Base-by-base conservation (phyloP, 1,284 basidiomycete species). In the Agroathelia rolfsii region DNA sequence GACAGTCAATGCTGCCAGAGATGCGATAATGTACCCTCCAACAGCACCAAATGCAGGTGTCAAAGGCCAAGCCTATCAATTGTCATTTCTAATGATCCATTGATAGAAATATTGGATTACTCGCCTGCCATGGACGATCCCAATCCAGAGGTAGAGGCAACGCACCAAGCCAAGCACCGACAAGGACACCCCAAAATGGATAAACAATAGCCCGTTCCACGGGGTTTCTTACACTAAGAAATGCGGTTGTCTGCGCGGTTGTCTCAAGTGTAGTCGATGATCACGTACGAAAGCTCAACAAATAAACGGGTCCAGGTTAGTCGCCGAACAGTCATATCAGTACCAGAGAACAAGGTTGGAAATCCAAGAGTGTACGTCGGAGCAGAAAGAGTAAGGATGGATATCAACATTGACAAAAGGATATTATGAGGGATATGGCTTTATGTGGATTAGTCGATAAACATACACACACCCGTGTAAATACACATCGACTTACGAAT, bases 51-150 rank as follows among this genome's bases (percentile, higher is more conserved):
- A 78, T 10, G 72, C 69, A 4, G 81, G 72, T 1, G 80, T 77
- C 41, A 89, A 59, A n/a, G 86, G 86, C 73, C 80, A 90, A 8
- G 76, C 70, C 82, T 87, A 33, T 28, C 15, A 27, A 38, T n/a
- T 26, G 21, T 36, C 13, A 24, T 30, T 32, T 15, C 24, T 16
- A 25, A 33, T 22, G 22, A 17, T n/a, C 23, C 5, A 27, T 33
- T 23, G 17, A 35, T 28, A 31, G 28, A 22, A 16, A 12, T 21
- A 21, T 30, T 15, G 9, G 27, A 24, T 21, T 30, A 53, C 72
- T 37, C 35, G 86, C 88, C 78, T 95, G 92, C 90, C 90, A 95
- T 7, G 89, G 86, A 30, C 88, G 68, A 51, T 92, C 90, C 92
- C 92, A 96, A 55, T 96, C 92, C 6, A 96, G 72, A 0, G 87